These are phyloP conservation scores for Neurospora pannonica DNA, from an alignment of 495 filamentous ascomycete species.

Conservation along the genomic window DNA sequence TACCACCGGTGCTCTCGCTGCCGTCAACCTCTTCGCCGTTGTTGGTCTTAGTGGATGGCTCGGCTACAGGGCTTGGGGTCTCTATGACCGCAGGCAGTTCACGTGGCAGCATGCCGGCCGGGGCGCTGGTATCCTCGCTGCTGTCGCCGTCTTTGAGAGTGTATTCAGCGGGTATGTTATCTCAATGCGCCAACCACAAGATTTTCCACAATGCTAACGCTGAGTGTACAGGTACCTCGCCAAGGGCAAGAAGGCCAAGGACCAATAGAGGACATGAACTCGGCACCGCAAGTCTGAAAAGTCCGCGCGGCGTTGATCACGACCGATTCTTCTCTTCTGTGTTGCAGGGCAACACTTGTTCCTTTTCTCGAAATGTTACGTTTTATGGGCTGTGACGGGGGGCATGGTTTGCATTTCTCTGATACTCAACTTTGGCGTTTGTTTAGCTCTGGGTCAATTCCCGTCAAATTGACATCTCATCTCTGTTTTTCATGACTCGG, in stretches of 20 bases:
- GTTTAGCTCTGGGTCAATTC: background rate
- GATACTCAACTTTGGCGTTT: background rate
- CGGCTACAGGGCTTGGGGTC: conserved; percentile 36
- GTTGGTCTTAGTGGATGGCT: conserved; percentile 37
- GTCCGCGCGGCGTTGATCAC: background rate
- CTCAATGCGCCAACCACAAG: background rate
- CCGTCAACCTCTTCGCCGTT: conserved; percentile 31
- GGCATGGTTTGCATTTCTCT: background rate
- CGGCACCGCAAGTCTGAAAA: background rate
- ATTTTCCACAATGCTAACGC: background rate
- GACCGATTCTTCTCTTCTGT: conserved; percentile 1
- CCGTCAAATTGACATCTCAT: background rate
- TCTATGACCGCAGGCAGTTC: conserved; percentile 55
- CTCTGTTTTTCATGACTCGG: background rate
- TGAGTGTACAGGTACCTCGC: conserved; percentile 23
- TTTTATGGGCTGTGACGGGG: background rate
- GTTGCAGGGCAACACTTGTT: background rate
- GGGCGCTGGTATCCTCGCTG: conserved; percentile 42
- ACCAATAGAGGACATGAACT: conserved; percentile 11
- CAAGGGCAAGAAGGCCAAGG: conserved; percentile 32
- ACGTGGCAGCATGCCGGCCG: conserved; percentile 61
- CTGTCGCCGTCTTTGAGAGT: conserved; percentile 32
- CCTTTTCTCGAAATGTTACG: background rate
- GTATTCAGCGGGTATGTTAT: conserved; percentile 29
- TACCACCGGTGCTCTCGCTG: conserved; percentile 24